These are phyloP conservation scores for Striga hermonthica DNA, from an alignment of 305 asterid species.

Conservation along the genomic window DNA sequence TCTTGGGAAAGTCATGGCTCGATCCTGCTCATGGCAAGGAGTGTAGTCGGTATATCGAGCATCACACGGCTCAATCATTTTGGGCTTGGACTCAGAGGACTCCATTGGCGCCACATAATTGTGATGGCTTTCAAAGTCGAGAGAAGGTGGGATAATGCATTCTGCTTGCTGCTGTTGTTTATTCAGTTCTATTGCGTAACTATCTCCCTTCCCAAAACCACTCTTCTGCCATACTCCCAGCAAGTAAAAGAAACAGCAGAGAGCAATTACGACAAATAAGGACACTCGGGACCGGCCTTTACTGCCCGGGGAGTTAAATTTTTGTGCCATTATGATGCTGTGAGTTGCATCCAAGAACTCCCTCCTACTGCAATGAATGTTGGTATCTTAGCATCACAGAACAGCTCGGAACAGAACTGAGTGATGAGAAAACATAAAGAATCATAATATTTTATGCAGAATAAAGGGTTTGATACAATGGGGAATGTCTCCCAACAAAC, in stretches of 20 bases:
- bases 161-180: constrained; percentile 41
- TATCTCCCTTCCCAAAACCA: constrained; percentile 85
- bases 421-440: neutral
- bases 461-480: neutral
- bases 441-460: constrained; percentile 1
- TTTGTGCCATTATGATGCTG: constrained; percentile 55
- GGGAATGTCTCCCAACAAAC: constrained; percentile 1
- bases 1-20: constrained; percentile 87
- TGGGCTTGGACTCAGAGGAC: constrained; percentile 60
- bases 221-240: constrained; percentile 88
- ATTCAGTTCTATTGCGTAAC: constrained; percentile 54
- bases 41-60: constrained; percentile 61
- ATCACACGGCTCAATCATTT: constrained; percentile 66
- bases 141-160: constrained; percentile 54
- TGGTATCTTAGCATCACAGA: constrained; percentile 1
- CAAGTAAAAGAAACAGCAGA: constrained; percentile 75
- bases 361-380: constrained; percentile 23
- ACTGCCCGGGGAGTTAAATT: constrained; percentile 48
- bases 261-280: constrained; percentile 57
- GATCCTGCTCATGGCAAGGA: constrained; percentile 94
- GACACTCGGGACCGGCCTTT: constrained; percentile 67
- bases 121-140: constrained; percentile 80
- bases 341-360: constrained; percentile 37
- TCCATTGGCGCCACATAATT: constrained; percentile 50
- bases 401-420: constrained; percentile 6